Conservation (phyloP, 148 eudicot genomes). For the Rhododendron mucronatum region DNA sequence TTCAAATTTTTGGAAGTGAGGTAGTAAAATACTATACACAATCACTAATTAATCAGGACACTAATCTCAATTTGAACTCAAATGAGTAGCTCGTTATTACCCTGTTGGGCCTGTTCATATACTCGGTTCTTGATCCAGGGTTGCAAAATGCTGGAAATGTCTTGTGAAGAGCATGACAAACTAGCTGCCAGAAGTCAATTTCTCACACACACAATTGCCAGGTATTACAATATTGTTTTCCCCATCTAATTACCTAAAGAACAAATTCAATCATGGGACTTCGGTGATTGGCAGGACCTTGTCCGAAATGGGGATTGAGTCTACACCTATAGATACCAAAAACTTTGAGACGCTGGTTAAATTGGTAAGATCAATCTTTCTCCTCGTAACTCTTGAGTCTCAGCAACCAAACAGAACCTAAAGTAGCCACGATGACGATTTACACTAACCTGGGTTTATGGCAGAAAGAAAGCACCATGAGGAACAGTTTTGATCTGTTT, state of each 20-base stretch:
- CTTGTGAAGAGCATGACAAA: slow-evolving; percentile 60
- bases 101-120: neutral
- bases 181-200: slow-evolving; percentile 55
- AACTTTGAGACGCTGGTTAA: slow-evolving; percentile 43
- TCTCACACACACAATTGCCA: slow-evolving; percentile 50
- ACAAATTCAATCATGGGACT: neutral
- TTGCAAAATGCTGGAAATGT: slow-evolving; percentile 64
- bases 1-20: slow-evolving; percentile 46
- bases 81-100: too few species aligned
- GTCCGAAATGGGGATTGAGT: slow-evolving; percentile 43
- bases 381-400: neutral
- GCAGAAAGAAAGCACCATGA: slow-evolving; percentile 52
- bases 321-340: slow-evolving; percentile 52
- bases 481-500: slow-evolving; percentile 56
- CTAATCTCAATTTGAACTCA: too few species aligned
- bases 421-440: neutral
- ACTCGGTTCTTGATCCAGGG: slow-evolving; percentile 28
- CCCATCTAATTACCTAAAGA: neutral
- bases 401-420: neutral
- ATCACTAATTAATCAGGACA: neutral
- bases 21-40: slow-evolving; percentile 12
- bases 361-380: slow-evolving; percentile 31
- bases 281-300: slow-evolving; percentile 34
- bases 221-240: slow-evolving; percentile 21
- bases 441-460: slow-evolving; percentile 4